A percentile compares a stretch with the other conserved stretches of the same genome.
phyloP scores from a whole-genome alignment of 208 protist genomes.

The Trypanosomatidae sp. region DNA sequence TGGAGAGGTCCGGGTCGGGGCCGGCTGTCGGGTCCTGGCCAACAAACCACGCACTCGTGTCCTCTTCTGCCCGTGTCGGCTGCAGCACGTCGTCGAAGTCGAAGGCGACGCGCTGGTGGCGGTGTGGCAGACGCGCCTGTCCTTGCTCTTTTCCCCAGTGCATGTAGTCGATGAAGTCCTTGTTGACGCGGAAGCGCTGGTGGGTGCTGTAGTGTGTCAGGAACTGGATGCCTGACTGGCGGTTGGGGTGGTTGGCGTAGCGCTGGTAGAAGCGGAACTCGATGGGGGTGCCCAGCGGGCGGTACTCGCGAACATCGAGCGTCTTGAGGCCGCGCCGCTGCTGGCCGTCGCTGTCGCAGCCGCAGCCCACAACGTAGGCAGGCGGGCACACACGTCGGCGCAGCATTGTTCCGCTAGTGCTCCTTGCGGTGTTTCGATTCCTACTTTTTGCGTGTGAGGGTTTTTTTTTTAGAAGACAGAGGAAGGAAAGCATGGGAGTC shows the following conservation, averaged over 20 bases:
- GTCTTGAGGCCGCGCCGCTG: constrained; percentile 75
- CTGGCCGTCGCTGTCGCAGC: not conserved
- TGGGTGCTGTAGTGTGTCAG: constrained; percentile 91
- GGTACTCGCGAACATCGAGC: constrained; percentile 85
- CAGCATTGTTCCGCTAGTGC: no score
- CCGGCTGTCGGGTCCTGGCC: constrained; percentile 71
- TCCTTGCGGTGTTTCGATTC: no score
- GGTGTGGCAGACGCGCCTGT: constrained; percentile 86
- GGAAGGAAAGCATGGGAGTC: no score
- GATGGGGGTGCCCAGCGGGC: constrained; percentile 80
- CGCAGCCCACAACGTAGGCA: not conserved
- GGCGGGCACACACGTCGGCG: constrained; percentile 17
- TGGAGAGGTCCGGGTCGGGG: constrained; percentile 54
- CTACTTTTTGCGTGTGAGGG: no score
- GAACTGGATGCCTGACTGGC: constrained; percentile 88
- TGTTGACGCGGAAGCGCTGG: constrained; percentile 85
- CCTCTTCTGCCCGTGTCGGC: constrained; percentile 48
- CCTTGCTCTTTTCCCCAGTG: constrained; percentile 91
- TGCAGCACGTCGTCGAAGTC: constrained; percentile 87
- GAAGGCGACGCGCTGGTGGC: constrained; percentile 89
- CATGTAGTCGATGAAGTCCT: constrained; percentile 93
- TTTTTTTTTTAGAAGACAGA: no score
- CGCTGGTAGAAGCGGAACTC: constrained; percentile 93
- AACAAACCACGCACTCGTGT: constrained; percentile 51
- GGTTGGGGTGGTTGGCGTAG: constrained; percentile 90